Evolutionary conservation across 1,284 basidiomycete genomes (phyloP), one percentile per base, ranked within the genome.

Genomic region (Phenoliferia sp.): DNA sequence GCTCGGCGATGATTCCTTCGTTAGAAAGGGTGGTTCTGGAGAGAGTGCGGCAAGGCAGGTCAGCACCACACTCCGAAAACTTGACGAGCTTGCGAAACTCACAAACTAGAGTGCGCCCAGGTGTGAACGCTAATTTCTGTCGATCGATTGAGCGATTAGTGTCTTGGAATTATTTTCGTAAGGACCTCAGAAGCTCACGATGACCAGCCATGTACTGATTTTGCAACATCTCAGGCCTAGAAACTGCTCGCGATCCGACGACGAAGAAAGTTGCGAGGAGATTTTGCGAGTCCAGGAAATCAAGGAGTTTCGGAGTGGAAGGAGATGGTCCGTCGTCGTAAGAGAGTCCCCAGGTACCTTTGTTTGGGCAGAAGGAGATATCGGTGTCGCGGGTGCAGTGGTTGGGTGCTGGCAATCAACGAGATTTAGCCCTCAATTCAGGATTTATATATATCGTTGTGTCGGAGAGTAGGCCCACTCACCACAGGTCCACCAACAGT

Each of bases 261-360:
- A 92, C 87, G 81, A 95, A 97, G 84, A 97, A 96, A 3, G 94
- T 96, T 6, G 92, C 86, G 29, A 81, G 83, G 73, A 95, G 76
- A 64, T 87, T 79, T 72, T 85, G 78, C 15, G 4, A 22, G 59
- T 83, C 78, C 62, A 97, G 82, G 77, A 84, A 92, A 63, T 87
- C 80, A 52, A 94, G 84, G 19, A 93, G 80, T 66, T 85, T 83
- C n/a, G 90, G 85, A 1, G 92, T 94, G 79, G 89, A 92, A 28
- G 84, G 85, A 61, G 85, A 86, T 59, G 94, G 94, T 32, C 72
- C 72, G 28, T 73, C 72, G 58, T 73, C 70, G 29, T 1, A 32
- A 3, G 61, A 54, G 16, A 65, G 48, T 29, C 48, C 28, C 28
- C 78, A 80, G 36, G 75, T 76, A 69, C 77, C 76, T 74, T 75